Evolutionary conservation across 1,284 basidiomycete species (phyloP).

Genomic region (Trichosporon sp.): DNA sequence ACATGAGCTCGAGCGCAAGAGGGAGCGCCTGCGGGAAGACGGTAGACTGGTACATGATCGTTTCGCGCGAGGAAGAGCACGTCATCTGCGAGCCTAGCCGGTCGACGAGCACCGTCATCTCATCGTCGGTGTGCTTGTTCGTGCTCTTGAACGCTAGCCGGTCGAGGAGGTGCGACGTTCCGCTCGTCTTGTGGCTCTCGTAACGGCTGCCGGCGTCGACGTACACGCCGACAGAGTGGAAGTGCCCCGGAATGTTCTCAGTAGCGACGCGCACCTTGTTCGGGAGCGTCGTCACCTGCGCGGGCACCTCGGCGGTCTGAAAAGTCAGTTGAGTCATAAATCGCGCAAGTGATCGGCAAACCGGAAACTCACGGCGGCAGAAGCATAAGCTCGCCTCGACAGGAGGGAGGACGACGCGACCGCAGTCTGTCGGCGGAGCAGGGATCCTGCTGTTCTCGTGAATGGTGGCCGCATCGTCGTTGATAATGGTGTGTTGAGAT

Average conservation of each 20-base stretch:
- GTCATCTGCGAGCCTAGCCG: conserved; percentile 88
- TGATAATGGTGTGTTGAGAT: not conserved
- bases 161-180: conserved; percentile 89
- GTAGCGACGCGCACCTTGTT: conserved; percentile 93
- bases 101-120: conserved; percentile 83
- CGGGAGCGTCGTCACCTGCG: conserved; percentile 74
- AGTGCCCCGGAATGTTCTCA: conserved; percentile 88
- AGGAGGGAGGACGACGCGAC: not conserved
- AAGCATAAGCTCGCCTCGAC: conserved; percentile 11
- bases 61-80: conserved; percentile 87
- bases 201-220: conserved; percentile 93
- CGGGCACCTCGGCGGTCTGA: conserved; percentile 21
- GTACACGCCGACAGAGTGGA: conserved; percentile 90
- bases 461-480: conserved; percentile 16
- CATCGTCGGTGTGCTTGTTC: conserved; percentile 60
- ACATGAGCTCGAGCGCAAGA: conserved; percentile 80
- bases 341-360: not conserved
- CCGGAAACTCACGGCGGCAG: conserved; percentile 5
- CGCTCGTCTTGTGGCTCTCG: conserved; percentile 74
- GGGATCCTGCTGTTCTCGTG: conserved; percentile 10
- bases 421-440: not conserved
- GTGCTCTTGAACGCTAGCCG: conserved; percentile 89
- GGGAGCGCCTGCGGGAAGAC: conserved; percentile 85
- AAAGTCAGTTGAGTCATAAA: conserved; percentile 6
- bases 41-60: conserved; percentile 97